A percentile compares a stretch with the other conserved stretches of the same genome.
Conservation (phyloP, 257 asterid species). For the Striga asiatica region DNA sequence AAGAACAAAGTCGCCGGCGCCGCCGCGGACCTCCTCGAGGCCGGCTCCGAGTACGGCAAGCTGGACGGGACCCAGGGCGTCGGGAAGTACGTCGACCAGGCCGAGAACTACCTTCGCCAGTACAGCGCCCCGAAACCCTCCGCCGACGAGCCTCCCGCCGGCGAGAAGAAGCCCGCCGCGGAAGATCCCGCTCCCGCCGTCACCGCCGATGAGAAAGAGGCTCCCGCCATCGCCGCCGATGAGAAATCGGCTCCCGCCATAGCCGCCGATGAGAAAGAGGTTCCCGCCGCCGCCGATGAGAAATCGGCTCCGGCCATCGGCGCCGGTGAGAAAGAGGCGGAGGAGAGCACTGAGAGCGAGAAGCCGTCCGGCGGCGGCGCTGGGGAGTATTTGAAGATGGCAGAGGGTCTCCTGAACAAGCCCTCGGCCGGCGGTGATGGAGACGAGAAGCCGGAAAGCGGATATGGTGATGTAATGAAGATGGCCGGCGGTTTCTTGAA, state of each 20-base stretch:
- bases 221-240: not conserved
- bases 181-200: not conserved
- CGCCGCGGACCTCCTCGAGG: constrained; percentile 34
- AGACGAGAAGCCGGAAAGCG: not conserved
- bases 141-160: not conserved
- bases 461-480: constrained; percentile 14
- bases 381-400: constrained; percentile 2
- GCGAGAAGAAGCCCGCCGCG: constrained; percentile 1
- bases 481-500: constrained; percentile 35
- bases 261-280: too few relatives aligned
- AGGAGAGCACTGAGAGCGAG: not conserved
- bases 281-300: too few relatives aligned
- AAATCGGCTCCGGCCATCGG: constrained; percentile 4
- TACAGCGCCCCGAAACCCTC: constrained; percentile 15
- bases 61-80: constrained; percentile 34
- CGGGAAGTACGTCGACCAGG: constrained; percentile 51
- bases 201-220: not conserved
- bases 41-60: constrained; percentile 35
- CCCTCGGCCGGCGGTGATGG: not conserved
- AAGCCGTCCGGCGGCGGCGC: constrained; percentile 4
- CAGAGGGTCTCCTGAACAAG: constrained; percentile 6
- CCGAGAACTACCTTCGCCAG: constrained; percentile 44
- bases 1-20: constrained; percentile 37
- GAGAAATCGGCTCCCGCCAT: not conserved
- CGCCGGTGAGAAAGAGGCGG: not conserved